A percentile compares a stretch with the other conserved stretches of the same genome.
Evolutionary conservation across 2,329 filamentous ascomycete genomes (phyloP).

Genomic region (Nigrograna mackinnonii): DNA sequence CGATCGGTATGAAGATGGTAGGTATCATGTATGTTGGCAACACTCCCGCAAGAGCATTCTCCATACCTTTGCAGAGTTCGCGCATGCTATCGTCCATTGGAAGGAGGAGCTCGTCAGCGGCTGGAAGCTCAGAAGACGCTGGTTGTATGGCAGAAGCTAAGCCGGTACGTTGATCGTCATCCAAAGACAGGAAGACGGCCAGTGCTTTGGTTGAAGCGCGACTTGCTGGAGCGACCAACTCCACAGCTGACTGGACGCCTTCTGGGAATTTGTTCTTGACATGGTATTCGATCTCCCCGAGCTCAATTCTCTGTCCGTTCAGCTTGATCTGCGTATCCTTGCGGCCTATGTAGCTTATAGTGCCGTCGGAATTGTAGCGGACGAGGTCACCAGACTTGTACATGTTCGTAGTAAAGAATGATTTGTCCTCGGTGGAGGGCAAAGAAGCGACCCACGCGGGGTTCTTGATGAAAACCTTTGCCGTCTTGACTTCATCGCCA

Average conservation of each 20-base stretch:
- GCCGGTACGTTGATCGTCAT: conserved; percentile 11
- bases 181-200: conserved; percentile 33
- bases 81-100: conserved; percentile 27
- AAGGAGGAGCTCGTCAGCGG: conserved; percentile 30
- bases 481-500: conserved; percentile 19
- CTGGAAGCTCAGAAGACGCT: conserved; percentile 18
- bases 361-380: conserved; percentile 23
- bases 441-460: conserved; percentile 15
- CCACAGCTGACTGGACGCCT: conserved; percentile 34
- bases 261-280: conserved; percentile 37
- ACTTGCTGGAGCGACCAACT: conserved; percentile 33
- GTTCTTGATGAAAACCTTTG: conserved; percentile 25
- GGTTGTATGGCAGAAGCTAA: conserved; percentile 15
- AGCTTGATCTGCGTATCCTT: conserved; percentile 34
- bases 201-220: conserved; percentile 31
- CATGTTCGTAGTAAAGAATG: conserved; percentile 18
- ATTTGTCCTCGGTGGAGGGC: conserved; percentile 1
- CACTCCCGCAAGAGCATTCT: conserved; percentile 29
- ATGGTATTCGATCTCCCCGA: conserved; percentile 34
- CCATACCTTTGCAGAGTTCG: conserved; percentile 31
- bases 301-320: conserved; percentile 23
- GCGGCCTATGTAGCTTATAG: conserved; percentile 25
- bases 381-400: conserved; percentile 29
- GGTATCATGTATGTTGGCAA: conserved; percentile 41
- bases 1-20: conserved; percentile 33